These are phyloP conservation scores for Penicillium ochrochloron DNA, from an alignment of 495 filamentous ascomycete genomes.

Conservation along the genomic window DNA sequence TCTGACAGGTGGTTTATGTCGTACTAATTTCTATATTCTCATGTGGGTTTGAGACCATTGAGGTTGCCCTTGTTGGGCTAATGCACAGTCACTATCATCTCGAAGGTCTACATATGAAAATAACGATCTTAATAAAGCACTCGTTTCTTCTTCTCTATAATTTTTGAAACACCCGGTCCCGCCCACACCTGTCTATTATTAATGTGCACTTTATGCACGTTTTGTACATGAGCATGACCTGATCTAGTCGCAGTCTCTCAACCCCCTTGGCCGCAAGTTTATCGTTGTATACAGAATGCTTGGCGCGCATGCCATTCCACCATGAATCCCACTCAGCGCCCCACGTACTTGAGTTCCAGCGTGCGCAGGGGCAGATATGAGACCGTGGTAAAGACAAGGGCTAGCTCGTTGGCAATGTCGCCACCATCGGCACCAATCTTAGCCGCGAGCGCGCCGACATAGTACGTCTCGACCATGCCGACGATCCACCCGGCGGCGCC, in stretches of 20 bases:
- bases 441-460: slow-evolving; percentile 32
- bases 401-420: slow-evolving; percentile 39
- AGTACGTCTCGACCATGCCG: slow-evolving; percentile 47
- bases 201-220: neutral
- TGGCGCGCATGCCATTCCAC: slow-evolving; percentile 10
- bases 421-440: slow-evolving; percentile 32
- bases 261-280: neutral
- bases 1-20: slow-evolving; percentile 13
- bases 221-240: neutral
- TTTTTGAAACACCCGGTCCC: neutral
- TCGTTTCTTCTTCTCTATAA: slow-evolving; percentile 9
- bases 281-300: neutral
- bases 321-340: slow-evolving; percentile 21
- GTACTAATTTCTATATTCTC: slow-evolving; percentile 20
- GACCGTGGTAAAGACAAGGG: slow-evolving; percentile 30
- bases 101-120: slow-evolving; percentile 3
- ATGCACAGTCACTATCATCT: slow-evolving; percentile 20
- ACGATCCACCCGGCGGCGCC: slow-evolving; percentile 43
- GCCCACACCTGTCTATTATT: neutral
- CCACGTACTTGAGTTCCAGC: slow-evolving; percentile 37
- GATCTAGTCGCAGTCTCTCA: neutral
- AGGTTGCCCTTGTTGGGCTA: neutral
- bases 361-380: slow-evolving; percentile 28
- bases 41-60: neutral
- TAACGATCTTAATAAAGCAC: slow-evolving; percentile 5